A percentile compares a stretch with the other conserved stretches of the same genome.
These are phyloP conservation scores for Xylaria grammica DNA, from an alignment of 495 filamentous ascomycete species.

Conservation along the genomic window DNA sequence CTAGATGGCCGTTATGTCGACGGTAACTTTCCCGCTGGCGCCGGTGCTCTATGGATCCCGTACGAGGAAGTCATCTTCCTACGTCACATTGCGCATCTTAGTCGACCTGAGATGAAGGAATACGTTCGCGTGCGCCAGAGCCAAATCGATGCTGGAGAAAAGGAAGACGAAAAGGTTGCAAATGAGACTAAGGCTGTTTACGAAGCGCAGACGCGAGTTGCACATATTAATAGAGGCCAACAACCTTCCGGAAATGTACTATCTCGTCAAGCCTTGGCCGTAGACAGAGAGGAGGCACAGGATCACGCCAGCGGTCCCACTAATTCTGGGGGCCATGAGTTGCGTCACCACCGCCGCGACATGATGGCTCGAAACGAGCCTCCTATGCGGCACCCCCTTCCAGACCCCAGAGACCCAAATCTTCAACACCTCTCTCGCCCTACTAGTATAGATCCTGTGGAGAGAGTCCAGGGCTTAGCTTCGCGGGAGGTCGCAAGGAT, in stretches of 20 bases:
- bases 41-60: slow-evolving; percentile 59
- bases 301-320: slow-evolving; percentile 14
- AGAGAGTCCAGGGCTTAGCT: slow-evolving; percentile 47
- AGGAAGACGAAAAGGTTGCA: slow-evolving; percentile 44
- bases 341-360: slow-evolving; percentile 38
- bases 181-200: slow-evolving; percentile 56
- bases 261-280: slow-evolving; percentile 1
- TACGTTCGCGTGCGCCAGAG: slow-evolving; percentile 57
- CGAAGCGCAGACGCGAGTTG: slow-evolving; percentile 50
- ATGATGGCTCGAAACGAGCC: slow-evolving; percentile 23
- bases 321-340: slow-evolving; percentile 29
- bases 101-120: slow-evolving; percentile 58
- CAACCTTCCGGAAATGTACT: slow-evolving; percentile 16
- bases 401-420: slow-evolving; percentile 31
- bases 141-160: slow-evolving; percentile 54
- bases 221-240: slow-evolving; percentile 15
- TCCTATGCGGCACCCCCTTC: slow-evolving; percentile 27
- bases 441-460: slow-evolving; percentile 36
- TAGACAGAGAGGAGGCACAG: slow-evolving; percentile 19
- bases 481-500: slow-evolving; percentile 49
- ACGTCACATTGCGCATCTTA: slow-evolving; percentile 48
- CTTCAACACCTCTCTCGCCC: slow-evolving; percentile 28
- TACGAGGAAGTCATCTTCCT: slow-evolving; percentile 60
- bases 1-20: slow-evolving; percentile 53
- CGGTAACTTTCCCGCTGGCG: slow-evolving; percentile 57